Conservation (phyloP, 2,329 filamentous ascomycete species). For the Blastomyces emzantsi region DNA sequence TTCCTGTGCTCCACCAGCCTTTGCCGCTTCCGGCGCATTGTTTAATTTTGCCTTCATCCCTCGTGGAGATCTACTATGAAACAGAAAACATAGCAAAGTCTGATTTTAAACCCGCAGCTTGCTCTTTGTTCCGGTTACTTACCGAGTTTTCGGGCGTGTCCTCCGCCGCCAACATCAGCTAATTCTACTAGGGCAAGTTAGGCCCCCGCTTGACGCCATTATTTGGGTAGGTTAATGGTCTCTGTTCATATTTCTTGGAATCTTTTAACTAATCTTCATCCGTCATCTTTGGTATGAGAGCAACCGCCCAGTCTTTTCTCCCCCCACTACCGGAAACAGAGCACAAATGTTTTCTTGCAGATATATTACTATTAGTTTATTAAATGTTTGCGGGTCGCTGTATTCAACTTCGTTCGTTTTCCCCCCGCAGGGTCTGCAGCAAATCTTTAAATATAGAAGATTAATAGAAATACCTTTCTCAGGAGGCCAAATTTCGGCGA, state of each 20-base stretch:
- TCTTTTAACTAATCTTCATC: background rate
- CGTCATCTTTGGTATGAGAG: background rate
- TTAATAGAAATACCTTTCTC: background rate
- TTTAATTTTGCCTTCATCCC: background rate
- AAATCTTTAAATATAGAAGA: background rate
- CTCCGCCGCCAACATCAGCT: background rate
- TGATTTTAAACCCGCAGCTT: background rate
- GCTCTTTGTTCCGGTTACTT: background rate
- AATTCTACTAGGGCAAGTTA: background rate
- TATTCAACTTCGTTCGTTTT: background rate
- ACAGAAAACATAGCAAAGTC: background rate
- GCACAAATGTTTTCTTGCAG: background rate
- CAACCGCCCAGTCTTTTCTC: background rate
- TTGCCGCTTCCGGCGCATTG: background rate
- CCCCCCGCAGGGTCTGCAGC: background rate
- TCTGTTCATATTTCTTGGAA: background rate
- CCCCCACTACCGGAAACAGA: background rate
- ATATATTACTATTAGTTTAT: background rate
- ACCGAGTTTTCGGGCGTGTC: background rate
- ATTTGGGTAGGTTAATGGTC: background rate
- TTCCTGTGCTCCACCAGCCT: background rate
- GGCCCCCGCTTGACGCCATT: background rate
- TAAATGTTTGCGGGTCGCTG: slow-evolving; percentile 5
- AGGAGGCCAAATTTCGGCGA: background rate
- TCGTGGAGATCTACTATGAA: background rate